Base-by-base conservation (phyloP, 306 rosid genomes). In the Rubus parviflorus region DNA sequence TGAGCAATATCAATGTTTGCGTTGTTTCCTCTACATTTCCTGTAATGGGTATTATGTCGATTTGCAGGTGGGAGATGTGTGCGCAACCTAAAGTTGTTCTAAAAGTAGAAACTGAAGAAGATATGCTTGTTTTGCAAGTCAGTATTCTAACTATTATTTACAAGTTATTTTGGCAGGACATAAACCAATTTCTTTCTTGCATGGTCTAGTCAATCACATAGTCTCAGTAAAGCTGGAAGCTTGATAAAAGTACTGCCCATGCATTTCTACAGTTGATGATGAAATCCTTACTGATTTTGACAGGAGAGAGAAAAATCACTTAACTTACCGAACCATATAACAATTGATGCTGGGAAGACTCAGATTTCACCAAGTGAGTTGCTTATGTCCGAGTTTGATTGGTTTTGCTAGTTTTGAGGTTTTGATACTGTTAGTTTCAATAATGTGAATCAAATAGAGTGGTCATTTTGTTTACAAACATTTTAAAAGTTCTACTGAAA, bases 51-150 rank as follows among this genome's bases (percentile, higher is more conserved):
- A 80, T 25, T 79, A 25, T 68, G 16, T 81, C 37, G 42, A 82
- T 82, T 51, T 77, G 83, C 88, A 95, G 98, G 83, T 94, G 95
- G 98, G 98, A 95, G 91, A 90, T 88, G 97, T 90, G 92, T 45
- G 97, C 91, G 0, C 98, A 95, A 75, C 98, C 98, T 13, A 95
- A 95, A 88, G 97, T 95, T 68, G 98, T 95, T 69, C 87, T 95
- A 53, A 95, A 95, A 86, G 91, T 90, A 62, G 98, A 95, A 81
- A 85, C 92, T 61, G 98, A 95, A 89, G 93, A 89, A 77, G 97
- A 92, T 78, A 90, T 95, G 95, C 86, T 95, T 57, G 85, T 86
- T 76, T 83, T 94, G 88, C 98, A 94, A 81, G 97, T 92, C 41
- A 85, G 89, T 64, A 11, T 64, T 64, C 6, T 35, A 43, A 38